Conservation (phyloP, 257 asterid genomes). For the Jacaranda copaia region DNA sequence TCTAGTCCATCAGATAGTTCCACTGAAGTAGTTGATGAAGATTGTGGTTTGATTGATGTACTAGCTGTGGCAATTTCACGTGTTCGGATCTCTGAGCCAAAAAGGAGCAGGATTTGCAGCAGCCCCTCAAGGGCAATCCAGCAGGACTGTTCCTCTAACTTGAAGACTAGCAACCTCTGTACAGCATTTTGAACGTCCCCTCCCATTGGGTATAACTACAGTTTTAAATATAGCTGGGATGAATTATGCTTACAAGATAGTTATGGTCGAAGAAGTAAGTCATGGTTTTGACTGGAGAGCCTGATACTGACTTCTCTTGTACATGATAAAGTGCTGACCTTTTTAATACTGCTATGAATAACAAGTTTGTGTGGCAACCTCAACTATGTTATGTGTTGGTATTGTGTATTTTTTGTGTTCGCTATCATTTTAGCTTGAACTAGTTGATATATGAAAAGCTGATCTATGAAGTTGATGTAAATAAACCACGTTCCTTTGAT, state of each 20-base stretch:
- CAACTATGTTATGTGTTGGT: not conserved
- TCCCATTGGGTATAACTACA: slow-evolving; percentile 6
- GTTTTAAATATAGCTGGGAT: slow-evolving; percentile 4
- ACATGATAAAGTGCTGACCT: slow-evolving; percentile 12
- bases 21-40: slow-evolving; percentile 43
- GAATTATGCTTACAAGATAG: not conserved
- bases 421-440: slow-evolving; percentile 7
- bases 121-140: slow-evolving; percentile 44
- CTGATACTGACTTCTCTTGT: slow-evolving; percentile 30
- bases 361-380: slow-evolving; percentile 17
- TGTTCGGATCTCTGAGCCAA: slow-evolving; percentile 61
- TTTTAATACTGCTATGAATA: not conserved
- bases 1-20: slow-evolving; percentile 46
- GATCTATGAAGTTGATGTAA: slow-evolving; percentile 18
- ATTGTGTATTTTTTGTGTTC: slow-evolving; percentile 18
- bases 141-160: slow-evolving; percentile 58
- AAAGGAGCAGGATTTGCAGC: slow-evolving; percentile 64
- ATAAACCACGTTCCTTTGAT: not conserved
- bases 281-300: slow-evolving; percentile 1
- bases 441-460: slow-evolving; percentile 8
- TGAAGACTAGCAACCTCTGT: slow-evolving; percentile 60
- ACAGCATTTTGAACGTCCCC: slow-evolving; percentile 55
- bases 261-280: slow-evolving; percentile 12
- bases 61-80: slow-evolving; percentile 62
- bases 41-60: slow-evolving; percentile 51